phyloP scores from a whole-genome alignment of 2,329 filamentous ascomycete genomes.

The Gnomoniopsis sp. region DNA sequence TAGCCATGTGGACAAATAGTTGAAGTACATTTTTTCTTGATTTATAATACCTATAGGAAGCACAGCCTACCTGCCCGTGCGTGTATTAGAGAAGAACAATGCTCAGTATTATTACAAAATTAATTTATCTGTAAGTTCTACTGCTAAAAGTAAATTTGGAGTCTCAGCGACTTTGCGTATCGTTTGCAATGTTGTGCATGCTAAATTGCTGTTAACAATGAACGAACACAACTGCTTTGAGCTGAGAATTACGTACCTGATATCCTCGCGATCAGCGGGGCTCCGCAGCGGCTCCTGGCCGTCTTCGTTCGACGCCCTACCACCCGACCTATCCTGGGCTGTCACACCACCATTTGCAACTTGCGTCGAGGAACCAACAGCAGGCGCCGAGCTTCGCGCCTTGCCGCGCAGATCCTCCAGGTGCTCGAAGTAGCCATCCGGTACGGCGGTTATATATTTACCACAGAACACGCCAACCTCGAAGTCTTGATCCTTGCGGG shows the following conservation, averaged over 20 bases:
- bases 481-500: slow-evolving; percentile 58
- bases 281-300: background rate
- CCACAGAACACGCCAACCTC: slow-evolving; percentile 93
- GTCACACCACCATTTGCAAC: background rate
- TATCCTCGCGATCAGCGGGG: slow-evolving; percentile 4
- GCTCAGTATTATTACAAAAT: too few species aligned
- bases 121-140: too few species aligned
- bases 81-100: too few species aligned
- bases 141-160: too few species aligned
- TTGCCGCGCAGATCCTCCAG: slow-evolving; percentile 70
- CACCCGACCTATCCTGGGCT: background rate
- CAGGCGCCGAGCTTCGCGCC: slow-evolving; percentile 48
- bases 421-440: slow-evolving; percentile 77
- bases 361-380: background rate
- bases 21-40: too few species aligned
- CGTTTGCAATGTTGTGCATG: background rate
- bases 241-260: background rate
- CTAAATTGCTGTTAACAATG: background rate
- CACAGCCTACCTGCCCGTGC: too few species aligned
- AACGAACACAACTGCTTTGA: background rate
- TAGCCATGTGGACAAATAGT: too few species aligned
- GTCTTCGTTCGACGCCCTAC: background rate
- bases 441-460: slow-evolving; percentile 77
- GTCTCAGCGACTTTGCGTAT: background rate
- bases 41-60: too few species aligned